phyloP scores from a whole-genome alignment of 148 eudicot species.

The Diospyros kaki region DNA sequence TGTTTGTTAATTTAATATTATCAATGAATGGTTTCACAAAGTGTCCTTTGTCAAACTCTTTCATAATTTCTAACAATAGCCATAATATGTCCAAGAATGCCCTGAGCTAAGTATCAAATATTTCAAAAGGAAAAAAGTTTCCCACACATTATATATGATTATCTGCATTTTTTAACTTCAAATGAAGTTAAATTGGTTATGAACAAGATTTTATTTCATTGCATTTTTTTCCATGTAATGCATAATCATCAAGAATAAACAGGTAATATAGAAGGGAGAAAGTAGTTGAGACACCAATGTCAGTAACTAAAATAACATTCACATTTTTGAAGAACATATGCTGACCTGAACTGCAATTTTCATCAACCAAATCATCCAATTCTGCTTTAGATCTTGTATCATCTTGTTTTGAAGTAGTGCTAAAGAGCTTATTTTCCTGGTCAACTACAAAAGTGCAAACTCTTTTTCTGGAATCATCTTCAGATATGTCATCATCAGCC shows the following conservation, averaged over 20 bases:
- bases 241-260: conserved; percentile 6
- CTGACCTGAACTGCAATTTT: conserved; percentile 35
- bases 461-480: conserved; percentile 21
- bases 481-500: conserved; percentile 28
- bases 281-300: not conserved
- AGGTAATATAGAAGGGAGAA: not conserved
- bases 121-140: too few species aligned
- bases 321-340: not conserved
- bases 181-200: not conserved
- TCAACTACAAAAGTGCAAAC: conserved; percentile 14
- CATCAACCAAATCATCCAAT: conserved; percentile 13
- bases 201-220: not conserved
- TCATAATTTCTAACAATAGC: too few species aligned
- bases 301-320: not conserved
- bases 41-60: too few species aligned
- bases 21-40: too few species aligned
- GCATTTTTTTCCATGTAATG: not conserved
- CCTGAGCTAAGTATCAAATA: too few species aligned
- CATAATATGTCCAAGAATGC: too few species aligned
- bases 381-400: conserved; percentile 14
- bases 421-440: not conserved
- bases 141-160: too few species aligned
- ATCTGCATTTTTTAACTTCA: not conserved
- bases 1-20: too few species aligned
- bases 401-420: conserved; percentile 11